These are phyloP conservation scores for Isatis tinctoria DNA, from an alignment of 345 rosid species.

Conservation along the genomic window DNA sequence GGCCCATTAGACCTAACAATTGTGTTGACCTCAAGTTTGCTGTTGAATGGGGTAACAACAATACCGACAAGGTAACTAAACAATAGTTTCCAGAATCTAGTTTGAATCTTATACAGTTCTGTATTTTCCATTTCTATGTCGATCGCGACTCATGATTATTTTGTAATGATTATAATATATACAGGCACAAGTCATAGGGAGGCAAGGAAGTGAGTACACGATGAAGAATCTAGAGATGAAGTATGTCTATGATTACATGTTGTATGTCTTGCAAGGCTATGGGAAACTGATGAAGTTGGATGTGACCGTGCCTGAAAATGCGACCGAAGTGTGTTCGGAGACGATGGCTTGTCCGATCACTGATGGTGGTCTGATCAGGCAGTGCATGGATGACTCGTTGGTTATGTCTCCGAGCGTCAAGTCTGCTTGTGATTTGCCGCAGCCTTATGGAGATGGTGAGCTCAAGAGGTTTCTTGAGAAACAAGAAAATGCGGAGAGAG, in stretches of 20 bases:
- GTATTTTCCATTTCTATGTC: background rate
- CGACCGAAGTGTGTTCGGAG: constrained; percentile 40
- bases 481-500: constrained; percentile 17
- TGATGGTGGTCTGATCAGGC: constrained; percentile 30
- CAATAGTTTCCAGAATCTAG: background rate
- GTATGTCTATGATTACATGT: constrained; percentile 56
- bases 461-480: constrained; percentile 29
- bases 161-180: background rate
- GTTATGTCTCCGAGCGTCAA: constrained; percentile 41
- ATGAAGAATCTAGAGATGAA: constrained; percentile 43
- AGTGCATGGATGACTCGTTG: constrained; percentile 50
- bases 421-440: constrained; percentile 46
- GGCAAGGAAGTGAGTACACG: constrained; percentile 43
- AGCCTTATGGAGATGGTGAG: constrained; percentile 28
- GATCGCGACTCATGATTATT: background rate
- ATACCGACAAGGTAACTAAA: constrained; percentile 30
- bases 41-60: constrained; percentile 52
- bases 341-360: constrained; percentile 37
- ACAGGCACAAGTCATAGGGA: constrained; percentile 53
- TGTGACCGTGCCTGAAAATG: constrained; percentile 39
- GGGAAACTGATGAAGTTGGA: constrained; percentile 47
- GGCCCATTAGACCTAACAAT: constrained; percentile 42
- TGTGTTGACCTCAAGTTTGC: constrained; percentile 46
- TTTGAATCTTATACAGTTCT: background rate
- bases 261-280: constrained; percentile 44